phyloP scores from a whole-genome alignment of 306 rosid genomes.

The Vigna nakashimae region DNA sequence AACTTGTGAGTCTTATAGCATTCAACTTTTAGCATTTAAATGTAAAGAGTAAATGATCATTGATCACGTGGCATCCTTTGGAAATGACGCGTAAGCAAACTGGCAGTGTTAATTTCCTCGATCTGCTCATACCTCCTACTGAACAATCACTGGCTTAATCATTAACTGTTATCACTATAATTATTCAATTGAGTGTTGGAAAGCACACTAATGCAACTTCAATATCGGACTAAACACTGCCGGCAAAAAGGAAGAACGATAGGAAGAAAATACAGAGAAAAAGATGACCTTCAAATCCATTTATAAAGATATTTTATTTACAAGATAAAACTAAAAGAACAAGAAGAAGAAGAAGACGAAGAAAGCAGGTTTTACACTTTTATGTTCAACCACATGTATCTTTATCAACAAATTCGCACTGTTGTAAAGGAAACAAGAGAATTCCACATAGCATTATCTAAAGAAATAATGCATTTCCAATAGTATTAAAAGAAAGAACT shows the following conservation, averaged over 20 bases:
- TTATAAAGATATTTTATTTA: not conserved
- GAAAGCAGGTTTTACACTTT: slow-evolving; percentile 11
- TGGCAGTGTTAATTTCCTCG: slow-evolving; percentile 34
- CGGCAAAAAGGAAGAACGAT: slow-evolving; percentile 38
- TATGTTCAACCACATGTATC: slow-evolving; percentile 33
- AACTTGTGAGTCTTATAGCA: slow-evolving; percentile 12
- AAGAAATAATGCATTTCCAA: slow-evolving; percentile 33
- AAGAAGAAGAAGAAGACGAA: not conserved
- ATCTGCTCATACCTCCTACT: slow-evolving; percentile 46
- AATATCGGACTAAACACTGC: slow-evolving; percentile 31
- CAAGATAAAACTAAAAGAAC: not conserved
- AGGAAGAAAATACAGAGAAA: not conserved
- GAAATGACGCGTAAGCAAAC: slow-evolving; percentile 31
- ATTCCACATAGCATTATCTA: slow-evolving; percentile 45
- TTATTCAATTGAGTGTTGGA: slow-evolving; percentile 24
- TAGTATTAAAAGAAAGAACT: not conserved
- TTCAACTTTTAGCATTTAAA: slow-evolving; percentile 6
- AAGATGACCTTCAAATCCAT: not conserved
- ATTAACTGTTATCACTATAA: slow-evolving; percentile 12
- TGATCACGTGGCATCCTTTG: slow-evolving; percentile 44
- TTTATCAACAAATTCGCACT: slow-evolving; percentile 46
- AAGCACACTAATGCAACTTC: slow-evolving; percentile 24
- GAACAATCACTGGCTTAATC: slow-evolving; percentile 50
- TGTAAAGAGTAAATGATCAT: slow-evolving; percentile 33
- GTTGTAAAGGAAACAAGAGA: slow-evolving; percentile 26